Conservation (phyloP, 192 early-diverging fungal species). For the Backusella tarrabulga region DNA sequence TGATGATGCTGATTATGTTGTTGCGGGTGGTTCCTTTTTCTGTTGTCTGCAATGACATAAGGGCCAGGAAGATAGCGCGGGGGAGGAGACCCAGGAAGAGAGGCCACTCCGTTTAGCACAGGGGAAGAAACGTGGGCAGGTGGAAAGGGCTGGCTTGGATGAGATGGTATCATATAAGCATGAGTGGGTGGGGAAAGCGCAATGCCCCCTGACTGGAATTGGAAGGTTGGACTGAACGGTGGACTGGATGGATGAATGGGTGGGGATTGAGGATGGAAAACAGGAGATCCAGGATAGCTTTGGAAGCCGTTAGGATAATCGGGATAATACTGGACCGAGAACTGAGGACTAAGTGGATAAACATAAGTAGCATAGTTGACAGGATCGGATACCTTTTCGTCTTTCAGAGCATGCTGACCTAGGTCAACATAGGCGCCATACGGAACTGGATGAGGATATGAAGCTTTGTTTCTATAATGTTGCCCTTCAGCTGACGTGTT, state of each 20-base stretch:
- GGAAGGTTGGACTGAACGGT: constrained; percentile 38
- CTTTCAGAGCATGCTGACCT: neutral
- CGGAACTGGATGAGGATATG: constrained; percentile 1
- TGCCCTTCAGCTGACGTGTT: neutral
- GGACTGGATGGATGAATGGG: constrained; percentile 43
- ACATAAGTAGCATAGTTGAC: constrained; percentile 30
- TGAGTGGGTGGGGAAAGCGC: constrained; percentile 39
- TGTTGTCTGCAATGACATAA: constrained; percentile 7
- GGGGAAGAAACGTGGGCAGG: constrained; percentile 45
- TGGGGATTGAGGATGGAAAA: constrained; percentile 44
- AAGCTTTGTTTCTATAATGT: neutral
- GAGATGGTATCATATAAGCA: constrained; percentile 41
- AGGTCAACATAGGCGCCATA: constrained; percentile 7
- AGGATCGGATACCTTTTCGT: constrained; percentile 2
- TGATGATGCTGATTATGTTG: constrained; percentile 7
- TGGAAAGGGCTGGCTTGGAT: constrained; percentile 29
- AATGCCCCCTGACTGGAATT: constrained; percentile 33
- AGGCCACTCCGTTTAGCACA: constrained; percentile 32
- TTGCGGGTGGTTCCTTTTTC: neutral
- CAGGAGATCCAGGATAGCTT: constrained; percentile 44
- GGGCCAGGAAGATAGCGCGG: constrained; percentile 10
- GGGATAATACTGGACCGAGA: constrained; percentile 41
- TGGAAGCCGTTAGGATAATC: constrained; percentile 38
- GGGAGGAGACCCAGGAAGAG: constrained; percentile 33
- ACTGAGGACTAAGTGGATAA: constrained; percentile 42